Evolutionary conservation across 495 filamentous ascomycete species (phyloP).

Genomic region (Annulohypoxylon nitens): DNA sequence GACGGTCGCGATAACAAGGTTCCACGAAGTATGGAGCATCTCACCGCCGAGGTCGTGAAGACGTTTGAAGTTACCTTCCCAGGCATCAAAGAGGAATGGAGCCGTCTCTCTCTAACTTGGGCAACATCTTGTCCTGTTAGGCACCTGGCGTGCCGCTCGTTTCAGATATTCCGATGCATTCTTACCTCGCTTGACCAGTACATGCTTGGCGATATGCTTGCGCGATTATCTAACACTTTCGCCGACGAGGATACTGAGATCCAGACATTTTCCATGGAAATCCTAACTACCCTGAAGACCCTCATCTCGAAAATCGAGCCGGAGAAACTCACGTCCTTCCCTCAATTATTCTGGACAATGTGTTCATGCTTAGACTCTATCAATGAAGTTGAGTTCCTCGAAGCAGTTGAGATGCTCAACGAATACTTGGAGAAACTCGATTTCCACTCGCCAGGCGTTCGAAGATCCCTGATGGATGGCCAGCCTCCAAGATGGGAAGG

Average conservation of each 20-base stretch:
- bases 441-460: constrained; percentile 75
- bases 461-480: constrained; percentile 77
- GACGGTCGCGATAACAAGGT: constrained; percentile 81
- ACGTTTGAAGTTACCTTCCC: constrained; percentile 88
- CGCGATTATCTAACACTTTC: constrained; percentile 93
- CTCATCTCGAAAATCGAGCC: constrained; percentile 87
- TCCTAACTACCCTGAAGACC: constrained; percentile 90
- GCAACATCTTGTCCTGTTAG: constrained; percentile 96
- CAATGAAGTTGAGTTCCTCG: constrained; percentile 93
- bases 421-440: constrained; percentile 86
- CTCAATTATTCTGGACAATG: constrained; percentile 96
- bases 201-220: constrained; percentile 97
- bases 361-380: constrained; percentile 96
- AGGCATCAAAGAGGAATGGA: constrained; percentile 91
- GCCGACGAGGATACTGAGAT: constrained; percentile 92
- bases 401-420: constrained; percentile 91
- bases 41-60: constrained; percentile 82
- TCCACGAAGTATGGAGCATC: constrained; percentile 85
- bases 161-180: constrained; percentile 96
- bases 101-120: constrained; percentile 89
- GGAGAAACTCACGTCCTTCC: constrained; percentile 83
- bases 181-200: constrained; percentile 87
- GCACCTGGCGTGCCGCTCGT: constrained; percentile 94
- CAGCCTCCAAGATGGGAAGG: constrained; percentile 92
- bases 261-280: constrained; percentile 97